These are phyloP conservation scores for Gomphus bonarii DNA, from an alignment of 1,284 basidiomycete species.

Conservation along the genomic window DNA sequence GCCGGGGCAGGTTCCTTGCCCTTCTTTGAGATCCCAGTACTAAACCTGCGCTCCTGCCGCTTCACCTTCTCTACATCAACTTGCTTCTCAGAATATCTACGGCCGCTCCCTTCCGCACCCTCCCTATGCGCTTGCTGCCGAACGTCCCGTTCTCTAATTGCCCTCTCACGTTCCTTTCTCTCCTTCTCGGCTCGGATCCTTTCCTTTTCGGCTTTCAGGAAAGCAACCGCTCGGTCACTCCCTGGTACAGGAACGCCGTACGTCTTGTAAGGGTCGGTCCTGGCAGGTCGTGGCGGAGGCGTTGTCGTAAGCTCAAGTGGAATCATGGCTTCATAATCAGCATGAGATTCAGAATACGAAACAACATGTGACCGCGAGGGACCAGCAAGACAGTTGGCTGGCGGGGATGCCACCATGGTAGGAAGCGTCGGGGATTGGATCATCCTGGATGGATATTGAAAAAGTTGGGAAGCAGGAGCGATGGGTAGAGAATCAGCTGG, in stretches of 20 bases:
- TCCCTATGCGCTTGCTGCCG: background rate
- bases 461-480: background rate
- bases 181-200: background rate
- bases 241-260: constrained; percentile 8
- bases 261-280: constrained; percentile 9
- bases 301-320: background rate
- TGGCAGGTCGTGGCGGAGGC: background rate
- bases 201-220: constrained; percentile 9
- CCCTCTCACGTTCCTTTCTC: background rate
- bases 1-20: background rate
- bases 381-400: background rate
- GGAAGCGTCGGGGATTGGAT: background rate
- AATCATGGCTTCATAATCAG: background rate
- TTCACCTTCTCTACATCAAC: background rate
- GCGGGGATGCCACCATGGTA: background rate
- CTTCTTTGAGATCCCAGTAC: background rate
- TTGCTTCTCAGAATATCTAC: background rate
- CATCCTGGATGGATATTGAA: background rate
- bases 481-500: background rate
- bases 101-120: background rate
- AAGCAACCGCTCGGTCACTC: constrained; percentile 3
- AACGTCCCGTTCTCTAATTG: background rate
- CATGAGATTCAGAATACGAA: background rate
- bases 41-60: background rate
- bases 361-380: background rate